Evolutionary conservation across 768 basidiomycete genomes (phyloP).

Genomic region (Pleurotus pulmonarius): DNA sequence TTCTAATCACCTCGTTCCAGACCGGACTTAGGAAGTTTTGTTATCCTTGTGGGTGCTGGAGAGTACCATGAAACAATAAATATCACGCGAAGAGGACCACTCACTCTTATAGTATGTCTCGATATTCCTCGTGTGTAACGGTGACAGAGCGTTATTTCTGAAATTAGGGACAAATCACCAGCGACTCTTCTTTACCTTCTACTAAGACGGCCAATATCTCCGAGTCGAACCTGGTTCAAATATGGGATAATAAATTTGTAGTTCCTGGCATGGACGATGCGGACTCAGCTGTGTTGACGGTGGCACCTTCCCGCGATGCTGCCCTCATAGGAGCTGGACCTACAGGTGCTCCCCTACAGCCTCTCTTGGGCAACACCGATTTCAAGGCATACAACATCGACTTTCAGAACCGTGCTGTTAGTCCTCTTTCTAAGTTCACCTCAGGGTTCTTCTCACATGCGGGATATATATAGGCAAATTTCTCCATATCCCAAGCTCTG

Average conservation of each 20-base stretch:
- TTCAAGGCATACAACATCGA: conserved; percentile 68
- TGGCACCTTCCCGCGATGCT: conserved; percentile 53
- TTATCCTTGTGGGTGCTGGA: conserved; percentile 55
- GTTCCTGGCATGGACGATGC: conserved; percentile 48
- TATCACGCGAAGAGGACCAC: conserved; percentile 46
- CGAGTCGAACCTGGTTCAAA: conserved; percentile 51
- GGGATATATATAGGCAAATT: conserved; percentile 38
- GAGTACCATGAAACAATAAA: conserved; percentile 60
- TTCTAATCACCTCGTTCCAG: too few species aligned
- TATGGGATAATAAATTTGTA: conserved; percentile 47
- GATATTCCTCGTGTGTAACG: too few species aligned
- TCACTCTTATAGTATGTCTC: conserved; percentile 49
- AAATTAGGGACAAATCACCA: conserved; percentile 48
- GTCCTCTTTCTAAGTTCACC: conserved; percentile 12
- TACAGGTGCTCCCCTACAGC: conserved; percentile 50
- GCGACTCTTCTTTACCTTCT: conserved; percentile 21
- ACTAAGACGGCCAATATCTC: conserved; percentile 39
- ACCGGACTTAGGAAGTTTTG: conserved; percentile 31
- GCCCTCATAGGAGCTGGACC: conserved; percentile 60
- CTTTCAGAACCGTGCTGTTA: conserved; percentile 63
- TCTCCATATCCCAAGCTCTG: conserved; percentile 57
- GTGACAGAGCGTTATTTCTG: background rate
- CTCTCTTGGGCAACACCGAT: conserved; percentile 48
- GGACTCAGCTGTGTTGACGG: conserved; percentile 52
- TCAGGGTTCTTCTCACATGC: background rate